These are phyloP conservation scores for Solanum pinnatisectum DNA, from an alignment of 257 asterid species.

Conservation along the genomic window DNA sequence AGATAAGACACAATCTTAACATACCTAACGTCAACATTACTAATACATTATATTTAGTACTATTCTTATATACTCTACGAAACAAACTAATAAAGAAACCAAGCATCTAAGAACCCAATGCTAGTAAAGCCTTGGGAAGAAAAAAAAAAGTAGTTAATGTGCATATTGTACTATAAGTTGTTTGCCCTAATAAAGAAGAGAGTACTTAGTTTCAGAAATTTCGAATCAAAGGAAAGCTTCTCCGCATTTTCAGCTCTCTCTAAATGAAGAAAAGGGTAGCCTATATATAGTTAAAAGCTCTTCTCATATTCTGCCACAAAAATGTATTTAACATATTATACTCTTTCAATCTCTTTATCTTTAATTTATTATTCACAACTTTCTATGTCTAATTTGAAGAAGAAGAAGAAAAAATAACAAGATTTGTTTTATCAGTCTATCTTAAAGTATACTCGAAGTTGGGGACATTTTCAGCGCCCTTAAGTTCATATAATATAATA, in stretches of 20 bases:
- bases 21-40: neutral
- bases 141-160: neutral
- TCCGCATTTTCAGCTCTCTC: neutral
- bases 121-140: neutral
- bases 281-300: neutral
- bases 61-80: neutral
- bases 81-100: neutral
- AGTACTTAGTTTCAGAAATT: neutral
- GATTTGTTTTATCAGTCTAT: neutral
- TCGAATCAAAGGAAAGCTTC: neutral
- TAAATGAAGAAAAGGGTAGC: neutral
- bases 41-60: too few species aligned
- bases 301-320: neutral
- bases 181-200: neutral
- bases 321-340: neutral
- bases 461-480: accelerated
- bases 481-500: neutral
- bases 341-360: neutral
- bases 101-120: neutral
- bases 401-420: too few species aligned
- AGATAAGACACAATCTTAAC: neutral
- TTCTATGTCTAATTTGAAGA: neutral
- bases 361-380: neutral
- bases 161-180: neutral
- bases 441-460: neutral